Base-by-base conservation (phyloP, 2,329 filamentous ascomycete species). In the Pseudogymnoascus destructans region DNA sequence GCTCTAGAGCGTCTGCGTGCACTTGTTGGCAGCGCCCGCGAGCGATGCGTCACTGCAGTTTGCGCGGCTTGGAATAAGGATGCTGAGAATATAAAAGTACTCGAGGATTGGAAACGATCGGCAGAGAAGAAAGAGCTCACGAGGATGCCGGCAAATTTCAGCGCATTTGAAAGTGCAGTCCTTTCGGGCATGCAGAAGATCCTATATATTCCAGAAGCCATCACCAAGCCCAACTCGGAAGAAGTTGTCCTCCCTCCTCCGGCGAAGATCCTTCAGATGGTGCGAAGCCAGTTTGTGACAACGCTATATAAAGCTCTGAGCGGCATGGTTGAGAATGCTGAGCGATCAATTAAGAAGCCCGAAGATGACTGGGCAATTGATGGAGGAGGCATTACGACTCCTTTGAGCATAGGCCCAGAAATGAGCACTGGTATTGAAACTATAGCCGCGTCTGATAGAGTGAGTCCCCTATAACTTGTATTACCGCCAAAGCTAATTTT, bases 301-400 rank as follows among this genome's bases (percentile, higher is more conserved):
- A 95, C 91, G 59, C 74, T 98, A 42, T 97, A 97, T 72, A 95
- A 95, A 70, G 89, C 89, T 5, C 74, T 98, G 35, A 95, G 89
- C 66, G 93, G 92, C 19, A 92, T 98, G 83, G 90, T 98, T 1
- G 93, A 97, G 72, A 97, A 95, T 70, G 92, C 93, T 2, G 90
- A 97, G 72, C 82, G 83, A 59, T 79, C 84, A 2, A 71, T 83
- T 11, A 81, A 84, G 64, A 82, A 81, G 64, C 74, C 80, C 27
- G 67, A 69, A 32, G 67, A 69, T 59, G 68, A 69, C 23, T 70
- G 67, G 68, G 68, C 67, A 3, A 64, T 63, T 7, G 66, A 70
- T 57, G 64, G 55, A 25, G 65, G 69, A 62, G 67, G 67, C 10
- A 59, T 69, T 19, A 64, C 66, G 59, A 69, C 63, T 59, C 69